Evolutionary conservation across 2,329 filamentous ascomycete species (phyloP), one percentile per base, ranked within the genome.

Genomic region (Hypoxylon sp.): DNA sequence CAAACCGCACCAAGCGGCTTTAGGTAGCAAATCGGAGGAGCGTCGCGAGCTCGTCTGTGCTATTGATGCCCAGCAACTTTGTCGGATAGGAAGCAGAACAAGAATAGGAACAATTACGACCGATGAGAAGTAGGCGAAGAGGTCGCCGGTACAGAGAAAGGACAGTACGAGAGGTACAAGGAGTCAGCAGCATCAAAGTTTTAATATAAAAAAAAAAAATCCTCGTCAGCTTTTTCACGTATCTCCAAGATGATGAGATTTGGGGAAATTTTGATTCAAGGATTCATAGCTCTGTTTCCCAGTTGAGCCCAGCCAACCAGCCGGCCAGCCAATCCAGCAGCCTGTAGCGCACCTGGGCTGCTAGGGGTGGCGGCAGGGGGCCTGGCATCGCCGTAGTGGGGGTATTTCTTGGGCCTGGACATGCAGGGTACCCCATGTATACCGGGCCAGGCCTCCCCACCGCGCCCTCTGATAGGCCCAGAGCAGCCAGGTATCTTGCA

Each of bases 241-340:
- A 40, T 59, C 31, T 48, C 41, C 38, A 64, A 40, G 46, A 60
- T 62, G 62, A 65, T 63, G 59, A 63, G 57, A 63, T 63, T 56
- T 60, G 43, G 62, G 53, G 50, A 52, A 46, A 41, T 52, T 52
- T 31, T 48, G 43, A 51, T 54, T 53, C 20, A 55, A 41, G 43
- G 46, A 60, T 53, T 35, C n/a, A 9, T 35, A 35, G 15, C 31
- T 35, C n/a, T n/a, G n/a, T n/a, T n/a, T n/a, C n/a, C n/a, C n/a
- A n/a, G n/a, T n/a, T n/a, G n/a, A n/a, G n/a, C n/a, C n/a, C n/a
- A n/a, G n/a, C n/a, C n/a, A n/a, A n/a, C n/a, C n/a, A n/a, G n/a
- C n/a, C n/a, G n/a, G n/a, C n/a, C n/a, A n/a, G n/a, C n/a, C n/a
- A n/a, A n/a, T n/a, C 31, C 15, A 21, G 50, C 17, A 24, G 47